Evolutionary conservation across 257 asterid species (phyloP).

Genomic region (Primulina huaijiensis): DNA sequence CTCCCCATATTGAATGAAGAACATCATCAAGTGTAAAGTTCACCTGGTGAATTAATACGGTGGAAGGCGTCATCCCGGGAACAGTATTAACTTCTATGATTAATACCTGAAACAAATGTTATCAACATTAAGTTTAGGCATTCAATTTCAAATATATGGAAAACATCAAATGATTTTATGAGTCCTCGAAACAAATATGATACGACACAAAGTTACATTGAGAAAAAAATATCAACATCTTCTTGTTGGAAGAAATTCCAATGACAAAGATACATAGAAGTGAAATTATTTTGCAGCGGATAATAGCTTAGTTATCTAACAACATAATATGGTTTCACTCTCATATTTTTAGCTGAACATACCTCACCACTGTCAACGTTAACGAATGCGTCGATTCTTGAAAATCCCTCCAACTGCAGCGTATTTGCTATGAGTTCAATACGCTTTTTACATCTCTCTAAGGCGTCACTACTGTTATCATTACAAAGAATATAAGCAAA

Average conservation of each 20-base stretch:
- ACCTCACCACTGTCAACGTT: conserved; percentile 85
- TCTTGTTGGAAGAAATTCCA: neutral
- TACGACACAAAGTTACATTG: neutral
- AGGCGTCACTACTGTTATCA: conserved; percentile 48
- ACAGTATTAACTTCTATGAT: conserved; percentile 84
- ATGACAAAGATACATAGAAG: neutral
- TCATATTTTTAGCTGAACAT: conserved; percentile 21
- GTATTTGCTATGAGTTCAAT: conserved; percentile 80
- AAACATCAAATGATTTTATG: neutral
- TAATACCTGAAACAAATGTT: conserved; percentile 48
- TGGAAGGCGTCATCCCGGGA: conserved; percentile 96
- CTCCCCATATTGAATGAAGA: neutral
- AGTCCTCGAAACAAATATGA: conserved; percentile 2
- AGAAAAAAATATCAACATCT: no score
- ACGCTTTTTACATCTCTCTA: conserved; percentile 59
- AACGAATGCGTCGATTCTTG: conserved; percentile 85
- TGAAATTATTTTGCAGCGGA: neutral
- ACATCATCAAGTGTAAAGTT: conserved; percentile 5
- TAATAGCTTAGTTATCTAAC: neutral
- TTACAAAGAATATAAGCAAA: conserved; percentile 16
- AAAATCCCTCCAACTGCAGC: conserved; percentile 77
- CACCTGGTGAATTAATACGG: conserved; percentile 90
- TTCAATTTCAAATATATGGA: neutral
- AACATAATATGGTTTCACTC: neutral
- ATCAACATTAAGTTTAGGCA: neutral